Evolutionary conservation across 169 alveolate genomes (phyloP), one percentile per base, ranked within the genome.

Genomic region (Plasmodium inui): DNA sequence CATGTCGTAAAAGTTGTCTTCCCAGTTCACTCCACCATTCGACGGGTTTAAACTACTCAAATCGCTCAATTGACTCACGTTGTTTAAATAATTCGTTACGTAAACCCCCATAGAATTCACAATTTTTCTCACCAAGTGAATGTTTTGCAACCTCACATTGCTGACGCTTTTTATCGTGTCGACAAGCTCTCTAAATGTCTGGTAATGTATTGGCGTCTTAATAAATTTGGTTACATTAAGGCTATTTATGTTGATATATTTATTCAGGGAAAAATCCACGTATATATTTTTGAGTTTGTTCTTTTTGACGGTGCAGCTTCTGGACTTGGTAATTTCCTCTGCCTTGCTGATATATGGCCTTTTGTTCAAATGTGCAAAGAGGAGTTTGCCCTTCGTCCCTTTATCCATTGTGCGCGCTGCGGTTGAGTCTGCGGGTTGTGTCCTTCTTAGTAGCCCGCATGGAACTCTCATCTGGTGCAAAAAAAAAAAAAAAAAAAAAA

Each of bases 161-260:
- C 93, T 76, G 14, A 61, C 93, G 67, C 85, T 74, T 67, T 86
- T 86, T 74, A 86, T 74, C 14, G 82, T 86, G 37, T 86, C 93
- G 57, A 86, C 93, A 22, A 86, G 71, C 41, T 86, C 93, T 22
- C 70, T 53, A 74, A 70, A 86, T 4, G 71, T 74, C 71, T 86
- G 93, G 14, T 86, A 86, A 78, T 86, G 93, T 74, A 86, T 86
- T 8, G 93, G 93, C 9, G 93, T 86, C 34, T 57, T 76, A 32
- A 86, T 86, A 44, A 86, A 86, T 34, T 55, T 86, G 19, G 55
- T 39, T 32, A 78, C 84, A 44, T 86, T 57, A 39, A 86, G 67
- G 46, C 93, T 86, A 86, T 86, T 86, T 22, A 86, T 86, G 72
- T 86, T 86, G 39, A 86, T 34, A 76, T 86, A 86, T 86, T 86